These are phyloP conservation scores for Ampelocalamus luodianensis DNA, from an alignment of 176 grass and related monocot genomes.

Conservation along the genomic window DNA sequence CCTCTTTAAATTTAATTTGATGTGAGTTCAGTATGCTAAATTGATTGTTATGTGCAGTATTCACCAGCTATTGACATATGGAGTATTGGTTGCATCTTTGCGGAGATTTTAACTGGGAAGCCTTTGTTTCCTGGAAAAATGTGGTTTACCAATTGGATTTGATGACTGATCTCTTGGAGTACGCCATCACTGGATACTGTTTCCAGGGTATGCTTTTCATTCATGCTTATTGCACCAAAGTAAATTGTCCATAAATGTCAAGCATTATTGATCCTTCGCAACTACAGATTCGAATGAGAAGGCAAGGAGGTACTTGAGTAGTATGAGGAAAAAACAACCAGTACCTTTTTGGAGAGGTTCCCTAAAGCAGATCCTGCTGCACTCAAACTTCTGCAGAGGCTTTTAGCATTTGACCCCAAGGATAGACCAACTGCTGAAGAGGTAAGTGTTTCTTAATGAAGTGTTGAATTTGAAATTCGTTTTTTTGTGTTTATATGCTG, in stretches of 20 bases:
- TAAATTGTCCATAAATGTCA: constrained; percentile 36
- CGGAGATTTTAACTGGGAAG: constrained; percentile 88
- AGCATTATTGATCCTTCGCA: constrained; percentile 35
- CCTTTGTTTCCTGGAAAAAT: constrained; percentile 99
- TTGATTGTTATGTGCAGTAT: constrained; percentile 71
- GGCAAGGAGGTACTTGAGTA: constrained; percentile 86
- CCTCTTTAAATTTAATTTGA: not conserved
- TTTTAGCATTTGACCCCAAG: constrained; percentile 96
- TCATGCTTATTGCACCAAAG: constrained; percentile 29
- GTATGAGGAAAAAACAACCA: constrained; percentile 80
- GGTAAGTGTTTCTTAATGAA: constrained; percentile 44
- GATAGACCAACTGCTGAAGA: constrained; percentile 94
- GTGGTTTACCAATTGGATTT: constrained; percentile 98
- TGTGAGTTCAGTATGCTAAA: constrained; percentile 38
- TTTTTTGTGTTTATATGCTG: constrained; percentile 12
- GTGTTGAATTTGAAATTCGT: not conserved
- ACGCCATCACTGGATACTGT: constrained; percentile 81
- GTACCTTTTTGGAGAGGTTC: constrained; percentile 87
- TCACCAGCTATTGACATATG: constrained; percentile 99
- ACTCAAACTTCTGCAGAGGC: constrained; percentile 80
- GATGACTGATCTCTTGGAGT: constrained; percentile 98
- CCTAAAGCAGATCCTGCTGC: constrained; percentile 86
- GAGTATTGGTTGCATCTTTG: constrained; percentile 99
- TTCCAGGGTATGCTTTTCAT: constrained; percentile 65
- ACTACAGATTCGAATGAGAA: constrained; percentile 96